phyloP scores from a whole-genome alignment of 768 basidiomycete genomes.

The Lactifluus pinguis region DNA sequence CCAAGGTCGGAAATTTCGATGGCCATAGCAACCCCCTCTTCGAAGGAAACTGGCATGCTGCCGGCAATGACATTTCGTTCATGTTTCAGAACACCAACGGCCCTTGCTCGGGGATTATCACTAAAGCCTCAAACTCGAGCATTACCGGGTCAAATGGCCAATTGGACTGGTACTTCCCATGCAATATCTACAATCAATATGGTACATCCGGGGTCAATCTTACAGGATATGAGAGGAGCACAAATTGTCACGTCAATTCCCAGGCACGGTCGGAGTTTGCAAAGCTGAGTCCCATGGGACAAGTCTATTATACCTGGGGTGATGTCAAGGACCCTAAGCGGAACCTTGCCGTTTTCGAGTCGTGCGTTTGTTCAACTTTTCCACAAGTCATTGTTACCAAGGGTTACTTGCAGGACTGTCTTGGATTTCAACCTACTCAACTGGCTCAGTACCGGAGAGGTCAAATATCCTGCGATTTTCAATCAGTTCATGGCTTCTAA shows the following conservation, averaged over 20 bases:
- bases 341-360: constrained; percentile 90
- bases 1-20: constrained; percentile 62
- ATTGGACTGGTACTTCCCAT: constrained; percentile 96
- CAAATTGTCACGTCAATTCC: constrained; percentile 63
- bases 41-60: constrained; percentile 63
- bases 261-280: constrained; percentile 45
- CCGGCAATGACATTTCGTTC: constrained; percentile 87
- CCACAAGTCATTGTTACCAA: constrained; percentile 8
- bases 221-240: constrained; percentile 54
- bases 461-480: constrained; percentile 77
- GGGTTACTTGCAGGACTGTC: constrained; percentile 47
- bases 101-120: constrained; percentile 72
- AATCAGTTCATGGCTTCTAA: constrained; percentile 63
- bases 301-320: constrained; percentile 93
- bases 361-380: constrained; percentile 43
- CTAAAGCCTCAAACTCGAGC: constrained; percentile 55
- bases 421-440: constrained; percentile 80
- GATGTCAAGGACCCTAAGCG: constrained; percentile 59
- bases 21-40: constrained; percentile 80
- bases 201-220: constrained; percentile 52
- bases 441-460: constrained; percentile 75
- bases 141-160: constrained; percentile 54
- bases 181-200: constrained; percentile 79
- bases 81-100: constrained; percentile 90
- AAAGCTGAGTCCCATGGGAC: constrained; percentile 51